These are phyloP conservation scores for Apiospora koreana DNA, from an alignment of 2,329 filamentous ascomycete genomes.

Conservation along the genomic window DNA sequence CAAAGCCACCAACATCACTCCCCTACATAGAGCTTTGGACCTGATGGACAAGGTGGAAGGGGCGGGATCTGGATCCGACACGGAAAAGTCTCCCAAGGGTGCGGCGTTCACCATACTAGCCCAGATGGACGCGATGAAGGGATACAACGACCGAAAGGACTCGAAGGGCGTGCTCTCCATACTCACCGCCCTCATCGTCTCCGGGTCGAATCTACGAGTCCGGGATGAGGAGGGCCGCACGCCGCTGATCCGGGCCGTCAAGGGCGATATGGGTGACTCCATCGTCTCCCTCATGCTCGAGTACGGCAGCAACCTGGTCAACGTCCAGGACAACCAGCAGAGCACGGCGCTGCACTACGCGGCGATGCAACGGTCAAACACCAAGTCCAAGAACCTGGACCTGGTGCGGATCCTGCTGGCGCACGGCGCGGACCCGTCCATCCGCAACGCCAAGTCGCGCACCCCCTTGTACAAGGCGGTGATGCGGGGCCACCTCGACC, in stretches of 20 bases:
- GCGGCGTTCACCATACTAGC: neutral
- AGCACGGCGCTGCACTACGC: constrained; percentile 24
- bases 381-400: constrained; percentile 22
- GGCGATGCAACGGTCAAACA: constrained; percentile 19
- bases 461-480: constrained; percentile 24
- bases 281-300: constrained; percentile 24
- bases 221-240: constrained; percentile 20
- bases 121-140: neutral
- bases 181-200: constrained; percentile 21
- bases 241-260: constrained; percentile 22
- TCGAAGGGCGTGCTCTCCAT: neutral
- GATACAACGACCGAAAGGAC: neutral
- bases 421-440: constrained; percentile 22
- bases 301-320: constrained; percentile 18
- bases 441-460: constrained; percentile 21
- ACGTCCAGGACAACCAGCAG: constrained; percentile 21
- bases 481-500: constrained; percentile 19
- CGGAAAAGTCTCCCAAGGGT: neutral
- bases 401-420: constrained; percentile 21
- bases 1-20: constrained; percentile 18
- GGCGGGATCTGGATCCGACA: neutral
- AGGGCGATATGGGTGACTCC: constrained; percentile 25
- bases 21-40: constrained; percentile 22
- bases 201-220: constrained; percentile 20
- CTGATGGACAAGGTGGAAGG: constrained; percentile 15